Evolutionary conservation across 768 basidiomycete species (phyloP).

Genomic region (Tricholoma sp.): DNA sequence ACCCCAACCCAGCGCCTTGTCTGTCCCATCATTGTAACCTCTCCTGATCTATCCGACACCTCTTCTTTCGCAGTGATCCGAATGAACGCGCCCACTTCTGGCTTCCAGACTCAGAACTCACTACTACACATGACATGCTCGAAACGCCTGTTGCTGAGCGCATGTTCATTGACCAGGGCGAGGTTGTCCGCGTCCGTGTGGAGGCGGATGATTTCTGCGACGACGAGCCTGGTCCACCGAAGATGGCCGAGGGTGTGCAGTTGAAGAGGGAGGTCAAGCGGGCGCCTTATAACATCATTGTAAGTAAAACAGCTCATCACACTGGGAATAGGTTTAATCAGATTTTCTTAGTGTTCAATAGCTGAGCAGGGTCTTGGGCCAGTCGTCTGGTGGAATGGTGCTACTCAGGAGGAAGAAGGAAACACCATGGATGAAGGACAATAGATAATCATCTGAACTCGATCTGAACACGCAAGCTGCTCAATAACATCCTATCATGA

Average conservation of each 20-base stretch:
- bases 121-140: constrained; percentile 56
- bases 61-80: constrained; percentile 50
- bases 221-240: constrained; percentile 81
- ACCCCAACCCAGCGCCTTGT: constrained; percentile 81
- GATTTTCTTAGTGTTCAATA: constrained; percentile 62
- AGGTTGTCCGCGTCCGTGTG: constrained; percentile 71
- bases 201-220: constrained; percentile 83
- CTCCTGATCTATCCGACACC: not conserved
- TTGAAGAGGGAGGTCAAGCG: constrained; percentile 44
- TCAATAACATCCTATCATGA: too few relatives aligned
- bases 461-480: too few relatives aligned
- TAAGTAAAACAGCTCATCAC: constrained; percentile 28
- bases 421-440: constrained; percentile 41
- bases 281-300: constrained; percentile 68
- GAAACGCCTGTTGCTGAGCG: constrained; percentile 61
- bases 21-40: constrained; percentile 18
- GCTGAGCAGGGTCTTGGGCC: constrained; percentile 81
- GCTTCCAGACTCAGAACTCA: constrained; percentile 58
- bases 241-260: constrained; percentile 64
- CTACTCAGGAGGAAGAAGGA: constrained; percentile 29
- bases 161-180: constrained; percentile 79
- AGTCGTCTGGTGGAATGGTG: constrained; percentile 67
- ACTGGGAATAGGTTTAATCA: not conserved
- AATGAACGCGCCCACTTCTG: constrained; percentile 84
- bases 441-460: not conserved